phyloP scores from a whole-genome alignment of 2,329 filamentous ascomycete genomes.

The Colletotrichum acutatum region DNA sequence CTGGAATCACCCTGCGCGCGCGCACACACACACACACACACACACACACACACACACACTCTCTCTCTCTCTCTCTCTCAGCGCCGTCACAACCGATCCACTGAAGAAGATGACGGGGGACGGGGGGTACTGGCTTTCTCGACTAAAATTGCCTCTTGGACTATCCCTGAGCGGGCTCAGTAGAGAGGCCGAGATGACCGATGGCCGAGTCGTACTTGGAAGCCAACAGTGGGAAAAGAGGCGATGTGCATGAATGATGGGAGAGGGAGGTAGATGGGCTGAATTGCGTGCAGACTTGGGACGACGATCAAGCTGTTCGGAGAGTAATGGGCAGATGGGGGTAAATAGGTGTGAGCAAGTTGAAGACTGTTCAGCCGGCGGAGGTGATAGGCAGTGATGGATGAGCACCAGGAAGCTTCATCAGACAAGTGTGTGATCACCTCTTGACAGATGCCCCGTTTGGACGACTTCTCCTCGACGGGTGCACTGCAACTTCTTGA shows the following conservation, averaged over 20 bases:
- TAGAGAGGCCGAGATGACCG: conserved; percentile 32
- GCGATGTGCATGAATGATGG: conserved; percentile 30
- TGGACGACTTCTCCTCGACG: not conserved
- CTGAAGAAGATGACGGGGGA: conserved; percentile 32
- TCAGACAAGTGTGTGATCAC: conserved; percentile 9
- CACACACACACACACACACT: not conserved
- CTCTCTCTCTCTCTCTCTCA: not conserved
- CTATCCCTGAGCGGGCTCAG: conserved; percentile 30
- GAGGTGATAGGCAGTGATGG: not conserved
- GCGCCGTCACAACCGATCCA: conserved; percentile 35
- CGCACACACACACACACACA: not conserved
- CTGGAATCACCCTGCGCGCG: conserved; percentile 31
- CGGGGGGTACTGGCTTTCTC: not conserved
- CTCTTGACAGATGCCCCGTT: conserved; percentile 12
- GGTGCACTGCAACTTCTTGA: not conserved
- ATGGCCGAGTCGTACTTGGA: conserved; percentile 29
- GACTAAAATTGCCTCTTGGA: conserved; percentile 36
- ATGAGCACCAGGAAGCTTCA: conserved; percentile 1
- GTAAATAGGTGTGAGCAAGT: not conserved
- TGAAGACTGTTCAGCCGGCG: not conserved
- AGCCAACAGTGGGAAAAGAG: conserved; percentile 21
- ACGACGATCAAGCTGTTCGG: conserved; percentile 22
- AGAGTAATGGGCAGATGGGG: not conserved
- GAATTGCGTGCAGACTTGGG: conserved; percentile 5
- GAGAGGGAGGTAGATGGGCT: not conserved